phyloP scores from a whole-genome alignment of 805 yeast species.

The Cyberlindnera veronae region DNA sequence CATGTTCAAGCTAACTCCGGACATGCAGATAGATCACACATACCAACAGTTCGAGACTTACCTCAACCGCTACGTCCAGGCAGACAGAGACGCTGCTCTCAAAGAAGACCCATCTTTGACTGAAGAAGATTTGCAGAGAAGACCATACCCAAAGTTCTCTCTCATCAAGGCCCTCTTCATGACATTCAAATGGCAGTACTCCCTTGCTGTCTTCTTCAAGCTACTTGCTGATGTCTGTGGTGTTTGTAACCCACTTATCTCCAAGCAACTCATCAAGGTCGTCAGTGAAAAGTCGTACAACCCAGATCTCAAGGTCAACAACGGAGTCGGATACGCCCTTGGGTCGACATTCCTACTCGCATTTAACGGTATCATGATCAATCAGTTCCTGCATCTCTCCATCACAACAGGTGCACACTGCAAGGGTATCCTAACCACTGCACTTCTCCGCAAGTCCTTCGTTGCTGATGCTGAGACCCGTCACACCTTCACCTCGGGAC shows the following conservation, averaged over 20 bases:
- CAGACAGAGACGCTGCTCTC: conserved; percentile 31
- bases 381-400: conserved; percentile 49
- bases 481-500: conserved; percentile 54
- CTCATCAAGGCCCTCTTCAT: conserved; percentile 44
- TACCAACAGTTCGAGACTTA: conserved; percentile 34
- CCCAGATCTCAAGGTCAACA: conserved; percentile 34
- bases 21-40: conserved; percentile 40
- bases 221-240: conserved; percentile 43
- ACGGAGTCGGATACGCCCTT: conserved; percentile 59
- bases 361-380: conserved; percentile 36
- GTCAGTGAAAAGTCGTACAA: conserved; percentile 44
- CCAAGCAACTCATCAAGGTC: conserved; percentile 51
- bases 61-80: conserved; percentile 32
- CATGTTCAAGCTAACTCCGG: conserved; percentile 44
- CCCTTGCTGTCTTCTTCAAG: conserved; percentile 39
- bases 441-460: conserved; percentile 62
- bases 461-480: conserved; percentile 50
- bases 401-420: conserved; percentile 63
- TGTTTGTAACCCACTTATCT: conserved; percentile 52
- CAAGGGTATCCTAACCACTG: conserved; percentile 63
- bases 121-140: conserved; percentile 36
- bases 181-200: conserved; percentile 47
- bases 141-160: conserved; percentile 39
- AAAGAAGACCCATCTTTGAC: conserved; percentile 33
- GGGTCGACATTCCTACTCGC: conserved; percentile 47